Conservation (phyloP, 2,329 filamentous ascomycete genomes). For the Xylariaceae sp. region DNA sequence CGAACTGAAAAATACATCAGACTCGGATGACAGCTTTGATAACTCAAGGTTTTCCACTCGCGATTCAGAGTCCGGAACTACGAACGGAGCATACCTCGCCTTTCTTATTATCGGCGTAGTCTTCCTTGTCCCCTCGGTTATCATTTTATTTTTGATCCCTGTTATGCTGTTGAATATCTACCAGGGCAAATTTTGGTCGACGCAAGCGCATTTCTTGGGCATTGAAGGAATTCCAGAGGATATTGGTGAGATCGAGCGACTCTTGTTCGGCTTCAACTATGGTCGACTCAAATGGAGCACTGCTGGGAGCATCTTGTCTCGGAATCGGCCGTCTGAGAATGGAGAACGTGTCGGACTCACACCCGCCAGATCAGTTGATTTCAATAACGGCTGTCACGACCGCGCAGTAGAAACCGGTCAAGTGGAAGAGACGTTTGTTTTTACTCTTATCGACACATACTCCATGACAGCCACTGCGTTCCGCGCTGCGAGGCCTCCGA, state of each 20-base stretch:
- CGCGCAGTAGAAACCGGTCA: background rate
- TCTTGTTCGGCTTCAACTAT: conserved; percentile 12
- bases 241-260: conserved; percentile 9
- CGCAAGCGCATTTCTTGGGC: conserved; percentile 13
- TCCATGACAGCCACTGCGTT: conserved; percentile 36
- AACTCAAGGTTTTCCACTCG: too few species aligned
- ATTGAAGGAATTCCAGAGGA: conserved; percentile 10
- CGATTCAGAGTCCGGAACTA: background rate
- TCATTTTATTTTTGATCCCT: conserved; percentile 6
- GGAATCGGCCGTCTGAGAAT: conserved; percentile 6
- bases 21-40: background rate
- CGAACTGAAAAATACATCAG: background rate
- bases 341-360: conserved; percentile 7
- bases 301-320: conserved; percentile 11
- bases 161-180: conserved; percentile 11
- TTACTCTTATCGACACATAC: conserved; percentile 39
- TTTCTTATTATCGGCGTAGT: conserved; percentile 1
- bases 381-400: too few species aligned
- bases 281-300: conserved; percentile 13
- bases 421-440: conserved; percentile 7
- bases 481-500: conserved; percentile 11
- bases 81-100: background rate
- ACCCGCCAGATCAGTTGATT: background rate
- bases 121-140: background rate
- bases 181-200: conserved; percentile 16